A percentile compares a stretch with the other conserved stretches of the same genome.
Conservation (phyloP, 176 grass and related monocot genomes). For the Melocanna baccifera region DNA sequence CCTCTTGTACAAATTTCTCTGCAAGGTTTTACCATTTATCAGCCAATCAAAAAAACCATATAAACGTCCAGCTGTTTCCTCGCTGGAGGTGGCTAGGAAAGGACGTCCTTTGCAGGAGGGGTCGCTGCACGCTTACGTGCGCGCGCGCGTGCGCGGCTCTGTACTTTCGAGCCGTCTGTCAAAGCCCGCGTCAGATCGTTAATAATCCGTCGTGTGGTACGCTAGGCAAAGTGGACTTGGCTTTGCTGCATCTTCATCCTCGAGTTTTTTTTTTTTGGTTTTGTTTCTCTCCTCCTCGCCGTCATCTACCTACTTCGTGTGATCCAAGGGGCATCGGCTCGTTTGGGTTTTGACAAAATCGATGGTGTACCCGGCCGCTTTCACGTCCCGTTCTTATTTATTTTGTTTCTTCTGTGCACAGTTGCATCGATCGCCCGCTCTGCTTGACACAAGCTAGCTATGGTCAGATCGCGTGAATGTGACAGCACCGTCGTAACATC, state of each 20-base stretch:
- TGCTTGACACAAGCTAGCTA: neutral
- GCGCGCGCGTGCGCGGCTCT: neutral
- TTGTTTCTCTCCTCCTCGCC: no score
- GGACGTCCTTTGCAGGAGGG: no score
- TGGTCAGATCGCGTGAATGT: neutral
- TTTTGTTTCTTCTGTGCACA: neutral
- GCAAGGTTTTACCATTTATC: no score
- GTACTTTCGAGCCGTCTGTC: neutral
- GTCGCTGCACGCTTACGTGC: no score
- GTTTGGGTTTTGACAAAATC: neutral
- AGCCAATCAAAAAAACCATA: no score
- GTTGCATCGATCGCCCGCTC: neutral
- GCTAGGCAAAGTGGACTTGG: neutral
- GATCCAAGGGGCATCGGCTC: neutral
- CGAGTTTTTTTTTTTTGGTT: neutral
- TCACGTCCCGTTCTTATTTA: neutral
- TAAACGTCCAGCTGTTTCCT: no score
- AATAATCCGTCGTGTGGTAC: no score
- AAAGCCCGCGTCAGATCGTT: neutral
- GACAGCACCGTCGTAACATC: neutral
- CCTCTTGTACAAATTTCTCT: no score
- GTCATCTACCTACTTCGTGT: neutral
- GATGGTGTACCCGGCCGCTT: neutral
- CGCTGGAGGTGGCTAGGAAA: no score
- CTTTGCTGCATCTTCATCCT: fast-evolving